These are phyloP conservation scores for Apiospora aurea DNA, from an alignment of 2,329 filamentous ascomycete genomes.

Conservation along the genomic window DNA sequence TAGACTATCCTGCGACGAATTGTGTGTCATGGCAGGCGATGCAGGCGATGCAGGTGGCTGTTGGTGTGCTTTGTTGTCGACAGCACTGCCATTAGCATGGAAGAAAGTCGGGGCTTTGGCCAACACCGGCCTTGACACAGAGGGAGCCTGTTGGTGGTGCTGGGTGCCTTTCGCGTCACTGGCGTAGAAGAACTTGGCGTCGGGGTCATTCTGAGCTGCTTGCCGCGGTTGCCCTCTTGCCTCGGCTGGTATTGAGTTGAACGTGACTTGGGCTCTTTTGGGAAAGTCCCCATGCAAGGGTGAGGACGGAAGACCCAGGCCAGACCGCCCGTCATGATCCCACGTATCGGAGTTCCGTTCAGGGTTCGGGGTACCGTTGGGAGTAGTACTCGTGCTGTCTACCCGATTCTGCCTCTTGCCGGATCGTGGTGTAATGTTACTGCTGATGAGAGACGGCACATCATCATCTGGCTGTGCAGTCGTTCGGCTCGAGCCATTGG, in stretches of 20 bases:
- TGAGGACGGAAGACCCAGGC: constrained; percentile 45
- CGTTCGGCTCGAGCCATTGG: constrained; percentile 38
- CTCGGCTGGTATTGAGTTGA: constrained; percentile 49
- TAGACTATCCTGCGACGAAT: constrained; percentile 47
- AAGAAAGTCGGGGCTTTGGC: constrained; percentile 59
- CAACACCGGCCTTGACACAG: constrained; percentile 35
- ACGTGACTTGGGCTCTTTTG: constrained; percentile 46
- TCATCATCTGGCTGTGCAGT: constrained; percentile 55
- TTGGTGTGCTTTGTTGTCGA: constrained; percentile 48
- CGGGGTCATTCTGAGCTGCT: constrained; percentile 40
- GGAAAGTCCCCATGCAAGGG: constrained; percentile 40
- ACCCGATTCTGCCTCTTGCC: constrained; percentile 75
- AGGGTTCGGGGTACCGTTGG: constrained; percentile 63
- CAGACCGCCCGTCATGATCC: constrained; percentile 33
- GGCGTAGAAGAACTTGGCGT: constrained; percentile 90
- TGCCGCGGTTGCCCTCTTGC: constrained; percentile 36
- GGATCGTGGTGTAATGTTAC: constrained; percentile 81
- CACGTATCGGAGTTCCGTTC: not conserved
- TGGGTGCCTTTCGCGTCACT: constrained; percentile 70
- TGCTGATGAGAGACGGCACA: constrained; percentile 63
- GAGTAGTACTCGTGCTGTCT: constrained; percentile 72
- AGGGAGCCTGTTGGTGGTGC: constrained; percentile 44
- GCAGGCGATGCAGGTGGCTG: constrained; percentile 45
- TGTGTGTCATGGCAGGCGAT: constrained; percentile 43
- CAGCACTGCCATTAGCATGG: constrained; percentile 59